Percentiles rank a stretch among this genome's conserved stretches.
These are phyloP conservation scores for Vinca major DNA, from an alignment of 305 asterid species.

Conservation along the genomic window DNA sequence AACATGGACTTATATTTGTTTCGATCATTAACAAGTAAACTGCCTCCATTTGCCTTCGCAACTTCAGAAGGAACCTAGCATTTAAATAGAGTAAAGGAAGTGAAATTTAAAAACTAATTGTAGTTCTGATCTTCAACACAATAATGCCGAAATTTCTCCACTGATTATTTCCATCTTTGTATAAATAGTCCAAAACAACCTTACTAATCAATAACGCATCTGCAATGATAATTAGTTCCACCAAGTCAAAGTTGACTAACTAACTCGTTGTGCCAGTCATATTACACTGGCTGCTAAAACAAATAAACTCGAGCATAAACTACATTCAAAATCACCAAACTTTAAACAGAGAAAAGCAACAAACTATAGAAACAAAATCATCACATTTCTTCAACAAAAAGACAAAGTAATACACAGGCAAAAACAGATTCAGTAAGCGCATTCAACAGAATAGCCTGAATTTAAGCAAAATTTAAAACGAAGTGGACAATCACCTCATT, in stretches of 20 bases:
- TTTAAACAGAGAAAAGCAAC: not conserved
- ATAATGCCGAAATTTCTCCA: not conserved
- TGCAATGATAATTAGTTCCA: not conserved
- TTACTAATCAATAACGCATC: no score
- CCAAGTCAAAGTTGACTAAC: not conserved
- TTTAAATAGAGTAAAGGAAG: constrained; percentile 4
- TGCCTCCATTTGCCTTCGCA: constrained; percentile 43
- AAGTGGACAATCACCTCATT: constrained; percentile 48
- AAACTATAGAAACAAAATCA: not conserved
- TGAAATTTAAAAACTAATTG: not conserved
- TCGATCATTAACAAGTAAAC: constrained; percentile 61
- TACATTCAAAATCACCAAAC: not conserved
- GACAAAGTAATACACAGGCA: not conserved
- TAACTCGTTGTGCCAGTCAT: not conserved
- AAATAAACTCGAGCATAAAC: not conserved
- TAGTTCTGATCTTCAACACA: not conserved
- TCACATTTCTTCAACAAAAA: not conserved
- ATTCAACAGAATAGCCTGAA: not conserved
- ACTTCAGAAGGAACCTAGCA: constrained; percentile 57
- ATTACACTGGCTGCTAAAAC: no score
- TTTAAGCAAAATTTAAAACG: not conserved
- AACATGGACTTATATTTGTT: constrained; percentile 90
- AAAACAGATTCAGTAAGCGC: constrained; percentile 12
- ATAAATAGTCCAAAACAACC: not conserved
- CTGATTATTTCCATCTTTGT: not conserved